Percentiles rank a stretch among this genome's conserved stretches.
phyloP scores from a whole-genome alignment of 371 early-diverging fungal species.

The Saksenaea vasiformis region DNA sequence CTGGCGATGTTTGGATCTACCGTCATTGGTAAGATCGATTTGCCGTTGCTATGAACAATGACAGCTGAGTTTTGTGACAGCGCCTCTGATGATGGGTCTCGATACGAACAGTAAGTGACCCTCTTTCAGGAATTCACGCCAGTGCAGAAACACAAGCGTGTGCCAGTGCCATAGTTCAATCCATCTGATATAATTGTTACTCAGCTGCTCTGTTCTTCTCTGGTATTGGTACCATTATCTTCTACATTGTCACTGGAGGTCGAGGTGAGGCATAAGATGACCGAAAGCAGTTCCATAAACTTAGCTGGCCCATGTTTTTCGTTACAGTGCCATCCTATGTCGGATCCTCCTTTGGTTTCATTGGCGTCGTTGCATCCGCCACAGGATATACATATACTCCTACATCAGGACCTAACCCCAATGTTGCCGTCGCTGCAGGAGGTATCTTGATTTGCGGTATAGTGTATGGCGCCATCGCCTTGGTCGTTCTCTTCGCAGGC shows the following conservation, averaged over 20 bases:
- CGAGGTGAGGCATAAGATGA: constrained; percentile 17
- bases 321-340: constrained; percentile 57
- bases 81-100: constrained; percentile 57
- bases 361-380: constrained; percentile 52
- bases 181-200: background rate
- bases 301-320: constrained; percentile 12
- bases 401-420: constrained; percentile 28
- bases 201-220: constrained; percentile 58
- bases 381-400: constrained; percentile 49
- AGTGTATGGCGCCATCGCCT: constrained; percentile 44
- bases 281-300: background rate
- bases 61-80: constrained; percentile 9
- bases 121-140: background rate
- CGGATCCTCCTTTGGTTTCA: constrained; percentile 59
- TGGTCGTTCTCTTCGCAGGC: constrained; percentile 50
- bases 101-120: constrained; percentile 50
- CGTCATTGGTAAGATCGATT: constrained; percentile 33
- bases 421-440: constrained; percentile 49
- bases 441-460: constrained; percentile 56
- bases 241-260: constrained; percentile 56
- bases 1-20: constrained; percentile 66
- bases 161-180: constrained; percentile 9
- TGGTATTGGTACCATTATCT: constrained; percentile 61
- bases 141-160: background rate
- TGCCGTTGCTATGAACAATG: background rate